Evolutionary conservation across 164 flowering plant species (phyloP), one percentile per base, ranked within the genome.

Genomic region (Aristolochia fimbriata): DNA sequence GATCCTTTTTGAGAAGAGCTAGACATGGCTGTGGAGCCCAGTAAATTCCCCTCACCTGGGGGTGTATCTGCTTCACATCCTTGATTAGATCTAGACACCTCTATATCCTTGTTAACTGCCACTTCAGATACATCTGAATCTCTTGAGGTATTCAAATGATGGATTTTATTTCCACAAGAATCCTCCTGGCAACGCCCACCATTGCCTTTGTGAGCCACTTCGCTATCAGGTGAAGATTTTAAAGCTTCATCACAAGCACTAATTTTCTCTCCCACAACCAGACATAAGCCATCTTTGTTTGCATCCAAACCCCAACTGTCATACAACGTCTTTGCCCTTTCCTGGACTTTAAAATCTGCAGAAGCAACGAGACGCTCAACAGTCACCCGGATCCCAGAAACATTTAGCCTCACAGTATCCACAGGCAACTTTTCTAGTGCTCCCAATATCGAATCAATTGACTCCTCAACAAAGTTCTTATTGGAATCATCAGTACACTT

Each of bases 341-440:
- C 83, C 77, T 80, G 85, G 66, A 89, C 74, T 59, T 47, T 77
- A 45, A 75, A 57, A 71, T 79, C 82, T 61, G 63, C 72, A 68
- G 83, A 84, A 49, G 62, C 75, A 64, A 76, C 59, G 61, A 93
- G 91, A 61, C 70, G 70, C 68, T 73, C 65, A 24, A 93, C 78
- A 33, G 92, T 80, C 58, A 41, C 30, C 70, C 74, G 70, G 51
- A 90, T 77, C 55, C 83, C 94, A 46, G 92, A 78, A 61, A 80
- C 74, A 46, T 68, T 22, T 20, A 75, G 72, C 62, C 41, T 75
- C 58, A 78, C 77, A 61, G 51, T 55, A 57, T 79, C 82, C 64
- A 77, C 69, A 22, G 80, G 75, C 65, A 93, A 71, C 75, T 77
- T 85, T 71, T 79, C 83, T 73, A 93, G 74, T 57, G 87, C 97